Evolutionary conservation across 75 land plant species (phyloP), one percentile per base, ranked within the genome.

Genomic region (Selaginella moellendorffii): DNA sequence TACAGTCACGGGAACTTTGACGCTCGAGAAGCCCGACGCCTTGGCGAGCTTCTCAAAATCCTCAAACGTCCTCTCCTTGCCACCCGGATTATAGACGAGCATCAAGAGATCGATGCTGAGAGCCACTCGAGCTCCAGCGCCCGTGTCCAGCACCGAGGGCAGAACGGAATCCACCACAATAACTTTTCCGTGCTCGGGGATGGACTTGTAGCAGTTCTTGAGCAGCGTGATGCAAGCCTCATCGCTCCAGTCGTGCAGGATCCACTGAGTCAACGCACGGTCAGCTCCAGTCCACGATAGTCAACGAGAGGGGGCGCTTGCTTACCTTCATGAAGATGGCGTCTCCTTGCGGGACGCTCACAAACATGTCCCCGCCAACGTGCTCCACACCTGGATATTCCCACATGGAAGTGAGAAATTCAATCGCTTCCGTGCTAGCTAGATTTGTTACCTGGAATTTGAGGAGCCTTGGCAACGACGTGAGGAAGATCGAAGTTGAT

Each of bases 121-220:
- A 0, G 78, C 74, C 0, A 83, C 74, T 14, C 83, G 77, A n/a
- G 86, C 82, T 28, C 79, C 61, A 22, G 54, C 66, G 24, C 75
- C 76, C 21, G 52, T 65, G 46, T 83, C 78, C 0, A 74, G 61
- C 9, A 8, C 36, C 26, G 52, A 72, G 19, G 59, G 59, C 36
- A 83, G 31, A 14, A 78, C 81, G 14, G 86, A 80, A 46, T 83
- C 86, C 54, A 80, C 83, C 9, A 75, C 79, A 10, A 81, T 81
- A 63, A 84, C 27, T 62, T 84, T 84, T 10, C 87, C 87, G 30
- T 78, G 77, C 0, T 24, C 66, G 10, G 84, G 86, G 0, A 83
- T 76, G 0, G 86, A 69, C 1, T 70, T 31, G 62, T 71, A 76
- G 61, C 86, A 83, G 63, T 83, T 81, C 72, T 77, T 66, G 52